These are phyloP conservation scores for Vaccinium myrtillus DNA, from an alignment of 148 eudicot species.

Conservation along the genomic window DNA sequence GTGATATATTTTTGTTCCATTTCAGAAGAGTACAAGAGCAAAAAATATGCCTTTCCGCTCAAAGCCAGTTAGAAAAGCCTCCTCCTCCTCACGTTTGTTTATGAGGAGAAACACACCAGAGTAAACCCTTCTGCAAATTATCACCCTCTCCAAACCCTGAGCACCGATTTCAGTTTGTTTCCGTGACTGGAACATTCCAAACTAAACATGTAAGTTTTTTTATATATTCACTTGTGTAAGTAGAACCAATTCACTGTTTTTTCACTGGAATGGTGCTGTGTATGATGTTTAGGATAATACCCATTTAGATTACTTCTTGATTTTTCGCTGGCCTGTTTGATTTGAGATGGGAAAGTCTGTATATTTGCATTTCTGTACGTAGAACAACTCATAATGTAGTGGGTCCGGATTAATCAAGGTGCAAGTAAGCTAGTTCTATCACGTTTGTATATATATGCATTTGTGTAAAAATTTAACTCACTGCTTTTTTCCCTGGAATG, in stretches of 20 bases:
- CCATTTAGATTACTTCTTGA: background rate
- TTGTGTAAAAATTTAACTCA: background rate
- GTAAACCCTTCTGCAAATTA: background rate
- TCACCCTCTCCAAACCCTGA: background rate
- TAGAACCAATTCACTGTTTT: background rate
- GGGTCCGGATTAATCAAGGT: too few relatives aligned
- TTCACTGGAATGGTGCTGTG: background rate
- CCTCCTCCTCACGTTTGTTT: background rate
- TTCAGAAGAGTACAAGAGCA: background rate
- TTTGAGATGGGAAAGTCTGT: background rate
- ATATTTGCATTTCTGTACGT: background rate
- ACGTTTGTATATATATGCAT: background rate
- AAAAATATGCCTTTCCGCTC: background rate
- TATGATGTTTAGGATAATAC: background rate
- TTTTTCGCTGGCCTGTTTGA: background rate
- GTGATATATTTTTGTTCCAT: too few relatives aligned
- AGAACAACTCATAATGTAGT: background rate
- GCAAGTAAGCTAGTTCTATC: too few relatives aligned
- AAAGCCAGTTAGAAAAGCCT: background rate
- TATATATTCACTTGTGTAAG: background rate
- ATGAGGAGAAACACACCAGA: background rate
- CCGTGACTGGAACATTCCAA: background rate
- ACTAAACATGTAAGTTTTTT: background rate
- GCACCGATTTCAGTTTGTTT: background rate
- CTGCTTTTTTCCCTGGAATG: background rate